Evolutionary conservation across 176 grass and related monocot genomes (phyloP).

Genomic region (Triticum dicoccoides): DNA sequence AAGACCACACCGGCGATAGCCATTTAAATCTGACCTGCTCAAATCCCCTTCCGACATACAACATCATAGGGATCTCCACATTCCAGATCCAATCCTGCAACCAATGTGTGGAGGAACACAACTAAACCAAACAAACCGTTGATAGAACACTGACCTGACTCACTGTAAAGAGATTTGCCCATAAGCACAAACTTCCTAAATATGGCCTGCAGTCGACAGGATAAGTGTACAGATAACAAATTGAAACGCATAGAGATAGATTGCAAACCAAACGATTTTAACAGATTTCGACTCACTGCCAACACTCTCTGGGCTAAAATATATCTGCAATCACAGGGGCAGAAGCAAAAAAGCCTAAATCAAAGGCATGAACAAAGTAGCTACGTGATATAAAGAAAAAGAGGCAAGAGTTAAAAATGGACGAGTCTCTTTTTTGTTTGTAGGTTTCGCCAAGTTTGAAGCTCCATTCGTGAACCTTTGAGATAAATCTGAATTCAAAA

Average conservation of each 20-base stretch:
- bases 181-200: neutral
- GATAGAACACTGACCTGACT: neutral
- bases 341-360: neutral
- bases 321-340: neutral
- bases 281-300: neutral
- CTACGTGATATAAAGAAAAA: neutral
- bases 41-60: neutral
- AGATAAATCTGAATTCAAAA: neutral
- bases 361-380: neutral
- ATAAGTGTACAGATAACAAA: neutral
- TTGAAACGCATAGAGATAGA: neutral
- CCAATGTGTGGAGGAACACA: neutral
- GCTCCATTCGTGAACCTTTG: neutral
- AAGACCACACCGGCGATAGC: neutral
- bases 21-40: slow-evolving; percentile 16
- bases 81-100: slow-evolving; percentile 24
- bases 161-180: too few species aligned
- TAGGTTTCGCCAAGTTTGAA: neutral
- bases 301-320: neutral
- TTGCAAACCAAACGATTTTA: neutral
- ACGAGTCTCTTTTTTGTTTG: neutral
- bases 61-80: neutral
- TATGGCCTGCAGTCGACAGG: neutral
- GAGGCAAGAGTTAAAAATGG: neutral
- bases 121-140: neutral